These are phyloP conservation scores for Penicillium atrosanguineum DNA, from an alignment of 495 filamentous ascomycete species.

Conservation along the genomic window DNA sequence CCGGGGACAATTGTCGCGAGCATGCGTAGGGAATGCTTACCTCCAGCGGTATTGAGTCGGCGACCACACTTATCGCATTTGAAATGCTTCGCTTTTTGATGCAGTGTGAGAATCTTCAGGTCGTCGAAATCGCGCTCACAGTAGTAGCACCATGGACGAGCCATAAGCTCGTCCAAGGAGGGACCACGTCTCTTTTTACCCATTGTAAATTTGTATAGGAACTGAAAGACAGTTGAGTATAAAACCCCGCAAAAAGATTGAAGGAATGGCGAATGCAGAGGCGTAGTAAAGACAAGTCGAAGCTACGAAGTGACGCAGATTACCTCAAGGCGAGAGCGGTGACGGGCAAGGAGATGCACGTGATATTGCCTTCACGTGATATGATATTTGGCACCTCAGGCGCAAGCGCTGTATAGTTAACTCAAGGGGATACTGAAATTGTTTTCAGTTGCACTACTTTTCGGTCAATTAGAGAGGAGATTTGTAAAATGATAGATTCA, in stretches of 20 bases:
- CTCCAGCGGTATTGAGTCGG: slow-evolving; percentile 90
- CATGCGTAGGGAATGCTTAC: slow-evolving; percentile 44
- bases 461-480: no score
- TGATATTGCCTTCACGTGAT: not conserved
- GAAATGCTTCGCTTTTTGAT: slow-evolving; percentile 98
- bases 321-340: slow-evolving; percentile 4
- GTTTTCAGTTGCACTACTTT: no score
- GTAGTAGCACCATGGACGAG: slow-evolving; percentile 96
- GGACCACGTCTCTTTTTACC: slow-evolving; percentile 84
- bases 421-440: no score
- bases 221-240: not conserved
- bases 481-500: no score
- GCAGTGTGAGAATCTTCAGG: slow-evolving; percentile 88
- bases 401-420: no score
- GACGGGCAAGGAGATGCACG: not conserved
- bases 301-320: slow-evolving; percentile 9
- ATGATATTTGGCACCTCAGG: not conserved
- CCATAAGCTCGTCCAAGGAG: slow-evolving; percentile 80
- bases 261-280: not conserved
- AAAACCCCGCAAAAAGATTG: not conserved
- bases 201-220: slow-evolving; percentile 44
- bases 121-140: slow-evolving; percentile 99
- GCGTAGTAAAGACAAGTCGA: not conserved
- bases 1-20: not conserved
- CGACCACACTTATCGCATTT: slow-evolving; percentile 89